Evolutionary conservation across 331 rosid genomes (phyloP).

Genomic region (Ulmus americana): DNA sequence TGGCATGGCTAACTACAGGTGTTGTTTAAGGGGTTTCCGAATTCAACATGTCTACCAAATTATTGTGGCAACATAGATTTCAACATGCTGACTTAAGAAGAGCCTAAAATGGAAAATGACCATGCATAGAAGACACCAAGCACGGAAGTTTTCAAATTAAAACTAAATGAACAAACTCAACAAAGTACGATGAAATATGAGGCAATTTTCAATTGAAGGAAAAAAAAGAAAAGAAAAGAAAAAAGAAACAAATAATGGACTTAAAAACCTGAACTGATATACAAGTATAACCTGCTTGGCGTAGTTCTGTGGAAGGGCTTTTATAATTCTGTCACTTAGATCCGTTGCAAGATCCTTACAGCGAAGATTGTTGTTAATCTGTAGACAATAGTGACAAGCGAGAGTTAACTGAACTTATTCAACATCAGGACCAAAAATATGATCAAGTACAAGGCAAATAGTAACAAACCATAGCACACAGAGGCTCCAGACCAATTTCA

Average conservation of each 20-base stretch:
- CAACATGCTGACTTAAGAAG: not conserved
- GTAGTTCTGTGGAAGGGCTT: conserved; percentile 86
- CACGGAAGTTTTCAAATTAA: not conserved
- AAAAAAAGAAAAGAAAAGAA: not conserved
- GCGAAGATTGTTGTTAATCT: conserved; percentile 93
- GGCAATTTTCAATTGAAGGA: too few species aligned
- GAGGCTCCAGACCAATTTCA: conserved; percentile 84
- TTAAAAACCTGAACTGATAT: conserved; percentile 8
- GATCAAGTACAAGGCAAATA: conserved; percentile 5
- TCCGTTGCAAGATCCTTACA: conserved; percentile 98
- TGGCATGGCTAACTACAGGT: not conserved
- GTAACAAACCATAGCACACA: conserved; percentile 83
- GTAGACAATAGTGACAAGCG: conserved; percentile 22
- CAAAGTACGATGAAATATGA: too few species aligned
- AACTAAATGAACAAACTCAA: not conserved
- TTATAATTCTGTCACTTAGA: conserved; percentile 72
- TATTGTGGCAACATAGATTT: not conserved
- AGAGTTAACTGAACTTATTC: conserved; percentile 7
- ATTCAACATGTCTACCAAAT: not conserved
- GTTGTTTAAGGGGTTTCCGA: not conserved
- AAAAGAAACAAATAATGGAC: conserved; percentile 10
- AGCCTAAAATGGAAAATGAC: not conserved
- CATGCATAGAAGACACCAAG: not conserved
- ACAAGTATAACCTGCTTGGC: conserved; percentile 72
- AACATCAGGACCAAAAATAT: conserved; percentile 16